phyloP scores from a whole-genome alignment of 441 rosid genomes.

The Metrosideros polymorpha region DNA sequence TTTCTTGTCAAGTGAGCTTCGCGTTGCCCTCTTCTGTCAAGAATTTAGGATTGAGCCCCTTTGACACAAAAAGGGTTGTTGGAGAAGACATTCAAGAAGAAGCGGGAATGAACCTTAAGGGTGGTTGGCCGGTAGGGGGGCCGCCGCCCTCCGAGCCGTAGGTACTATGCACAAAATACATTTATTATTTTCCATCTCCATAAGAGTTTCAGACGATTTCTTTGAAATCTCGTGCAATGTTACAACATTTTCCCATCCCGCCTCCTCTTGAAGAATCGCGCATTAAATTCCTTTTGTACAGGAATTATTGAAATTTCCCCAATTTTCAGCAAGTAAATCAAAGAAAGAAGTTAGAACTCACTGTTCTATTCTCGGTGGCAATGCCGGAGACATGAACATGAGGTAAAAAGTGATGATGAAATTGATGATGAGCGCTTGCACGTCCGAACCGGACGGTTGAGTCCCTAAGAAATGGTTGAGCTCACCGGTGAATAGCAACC shows the following conservation, averaged over 20 bases:
- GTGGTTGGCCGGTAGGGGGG: not conserved
- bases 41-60: too few relatives aligned
- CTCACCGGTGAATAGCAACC: not conserved
- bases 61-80: too few relatives aligned
- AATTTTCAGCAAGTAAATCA: not conserved
- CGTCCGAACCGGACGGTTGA: not conserved
- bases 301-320: not conserved
- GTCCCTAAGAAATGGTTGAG: not conserved
- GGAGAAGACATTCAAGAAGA: not conserved
- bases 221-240: not conserved
- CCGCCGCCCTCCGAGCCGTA: rapidly evolving
- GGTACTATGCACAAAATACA: not conserved
- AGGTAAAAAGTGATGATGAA: not conserved
- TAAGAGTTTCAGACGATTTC: not conserved
- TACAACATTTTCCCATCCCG: not conserved
- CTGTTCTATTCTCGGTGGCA: not conserved
- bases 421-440: not conserved
- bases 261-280: not conserved
- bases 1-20: not conserved
- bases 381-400: not conserved
- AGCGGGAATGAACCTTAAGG: not conserved
- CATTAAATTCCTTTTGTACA: not conserved
- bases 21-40: not conserved
- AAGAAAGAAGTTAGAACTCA: not conserved
- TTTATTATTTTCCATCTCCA: not conserved